Evolutionary conservation across 2,329 filamentous ascomycete species (phyloP), one percentile per base, ranked within the genome.

Genomic region (Penicillium aurantiogriseum): DNA sequence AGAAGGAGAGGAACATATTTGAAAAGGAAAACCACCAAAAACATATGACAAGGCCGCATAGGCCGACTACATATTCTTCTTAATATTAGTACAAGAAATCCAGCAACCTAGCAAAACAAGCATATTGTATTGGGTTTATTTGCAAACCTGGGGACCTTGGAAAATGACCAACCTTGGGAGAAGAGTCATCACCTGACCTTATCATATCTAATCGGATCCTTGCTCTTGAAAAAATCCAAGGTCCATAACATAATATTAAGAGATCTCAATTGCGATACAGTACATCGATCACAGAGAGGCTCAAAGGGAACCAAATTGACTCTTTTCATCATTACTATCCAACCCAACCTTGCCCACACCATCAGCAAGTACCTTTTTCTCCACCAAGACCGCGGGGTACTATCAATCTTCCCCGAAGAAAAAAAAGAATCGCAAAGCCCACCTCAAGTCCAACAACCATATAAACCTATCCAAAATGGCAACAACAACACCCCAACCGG

Each of bases 401-500:
- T 48, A 53, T 35, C 45, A 29, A 10, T 48, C 38, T 9, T 27
- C 29, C 42, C 44, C 44, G 8, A 25, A 48, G 39, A 42, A 17
- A 25, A 54, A 46, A 42, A 49, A 27, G 8, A 35, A 53, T 23
- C 35, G 35, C 49, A 51, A 53, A 40, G 31, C 21, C 23, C 21
- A 38, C 47, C 15, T 19, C 4, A 33, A 15, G 2, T 10, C 11
- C 23, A 36, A 54, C 47, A 51, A 49, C 25, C 39, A 35, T 21
- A 57, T 46, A 46, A 29, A 40, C 43, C 10, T 7, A 57, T 45
- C 43, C 44, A 46, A 43, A 63, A 64, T 72, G 69, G 53, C 60
- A n/a, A 52, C 59, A 49, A 50, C 60, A 54, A 47, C 55, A 47
- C 38, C 63, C 58, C 46, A 45, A 54, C n/a, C 51, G 57, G 67